Conservation (phyloP, 208 protist genomes). For the Leishmania braziliensis region DNA sequence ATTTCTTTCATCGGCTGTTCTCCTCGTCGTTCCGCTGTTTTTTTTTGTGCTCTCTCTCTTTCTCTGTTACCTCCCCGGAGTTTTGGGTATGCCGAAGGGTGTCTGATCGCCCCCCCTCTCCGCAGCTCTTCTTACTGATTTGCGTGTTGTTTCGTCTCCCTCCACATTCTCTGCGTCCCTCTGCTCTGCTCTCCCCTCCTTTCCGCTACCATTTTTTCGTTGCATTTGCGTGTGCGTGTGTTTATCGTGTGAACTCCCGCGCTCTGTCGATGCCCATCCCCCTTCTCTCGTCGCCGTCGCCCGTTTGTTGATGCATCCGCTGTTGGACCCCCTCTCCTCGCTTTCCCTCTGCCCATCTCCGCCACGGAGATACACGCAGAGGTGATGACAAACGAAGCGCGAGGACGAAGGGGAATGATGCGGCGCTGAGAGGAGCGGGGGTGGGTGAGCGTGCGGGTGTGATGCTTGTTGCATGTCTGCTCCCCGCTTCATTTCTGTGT, state of each 20-base stretch:
- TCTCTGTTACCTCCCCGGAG: too few relatives aligned
- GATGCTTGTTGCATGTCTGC: background rate
- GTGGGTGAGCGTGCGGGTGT: background rate
- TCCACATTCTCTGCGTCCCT: too few relatives aligned
- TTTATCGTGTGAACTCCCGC: background rate
- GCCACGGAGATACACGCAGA: background rate
- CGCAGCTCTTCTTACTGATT: too few relatives aligned
- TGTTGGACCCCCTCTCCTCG: background rate
- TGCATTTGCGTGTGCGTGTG: background rate
- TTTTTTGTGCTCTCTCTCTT: too few relatives aligned
- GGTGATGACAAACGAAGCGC: background rate
- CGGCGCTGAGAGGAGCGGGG: background rate
- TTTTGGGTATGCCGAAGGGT: too few relatives aligned
- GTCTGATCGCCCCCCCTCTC: too few relatives aligned
- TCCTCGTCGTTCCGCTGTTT: too few relatives aligned
- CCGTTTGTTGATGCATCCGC: background rate
- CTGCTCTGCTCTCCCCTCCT: too few relatives aligned
- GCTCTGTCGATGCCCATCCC: background rate
- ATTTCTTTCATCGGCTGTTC: too few relatives aligned
- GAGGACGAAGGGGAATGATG: background rate
- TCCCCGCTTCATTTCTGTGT: background rate
- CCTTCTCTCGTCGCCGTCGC: background rate
- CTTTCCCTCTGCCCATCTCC: background rate
- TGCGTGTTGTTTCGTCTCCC: too few relatives aligned
- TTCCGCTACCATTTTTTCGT: background rate